Base-by-base conservation (phyloP, 2,329 filamentous ascomycete species). In the Aspergillus calidoustus region DNA sequence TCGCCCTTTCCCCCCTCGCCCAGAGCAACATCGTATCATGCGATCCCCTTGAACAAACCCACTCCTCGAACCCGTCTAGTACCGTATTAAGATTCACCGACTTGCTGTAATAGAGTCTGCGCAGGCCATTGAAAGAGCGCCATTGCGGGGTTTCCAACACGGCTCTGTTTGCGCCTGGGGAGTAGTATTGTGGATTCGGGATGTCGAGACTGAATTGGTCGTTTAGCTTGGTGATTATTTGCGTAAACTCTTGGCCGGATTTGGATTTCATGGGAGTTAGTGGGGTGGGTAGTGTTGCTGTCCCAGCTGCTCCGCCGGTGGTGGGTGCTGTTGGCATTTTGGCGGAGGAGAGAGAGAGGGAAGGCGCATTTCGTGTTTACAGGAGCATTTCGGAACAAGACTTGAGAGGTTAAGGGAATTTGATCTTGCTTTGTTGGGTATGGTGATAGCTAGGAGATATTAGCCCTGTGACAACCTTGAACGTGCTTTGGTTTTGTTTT, bases 211-310 rank as follows among this genome's bases (percentile, higher is more conserved):
- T 68, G 64, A 73, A 80, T 34, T 67, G 61, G 3, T 68, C 55
- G 64, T 79, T 80, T 44, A 80, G 66, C 3, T 55, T 31, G 30
- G 74, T 63, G 51, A 80, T 72, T 9, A 74, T 60, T 8, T 67
- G 54, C 19, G 67, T 57, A 46, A 76, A 65, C 38, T 68, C 66
- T 34, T 64, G 49, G n/a, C 69, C 69, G 41, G 59, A 68, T 41
- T 62, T 68, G 41, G 59, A 68, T 34, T 62, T 68, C 13, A 65
- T 54, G 34, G 73, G 71, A 19, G 72, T 75, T n/a, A 46, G 57
- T n/a, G 63, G 57, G 28, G 43, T 30, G 44, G n/a, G 23, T 52
- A 15, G 41, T 87, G 87, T 80, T 91, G 91, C 70, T 88, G 89
- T 1, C 85, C 84, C 79, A 85, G 91, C 66, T 41, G 28, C 17